Conservation (phyloP, 192 early-diverging fungal species). For the Coemansia sp. region DNA sequence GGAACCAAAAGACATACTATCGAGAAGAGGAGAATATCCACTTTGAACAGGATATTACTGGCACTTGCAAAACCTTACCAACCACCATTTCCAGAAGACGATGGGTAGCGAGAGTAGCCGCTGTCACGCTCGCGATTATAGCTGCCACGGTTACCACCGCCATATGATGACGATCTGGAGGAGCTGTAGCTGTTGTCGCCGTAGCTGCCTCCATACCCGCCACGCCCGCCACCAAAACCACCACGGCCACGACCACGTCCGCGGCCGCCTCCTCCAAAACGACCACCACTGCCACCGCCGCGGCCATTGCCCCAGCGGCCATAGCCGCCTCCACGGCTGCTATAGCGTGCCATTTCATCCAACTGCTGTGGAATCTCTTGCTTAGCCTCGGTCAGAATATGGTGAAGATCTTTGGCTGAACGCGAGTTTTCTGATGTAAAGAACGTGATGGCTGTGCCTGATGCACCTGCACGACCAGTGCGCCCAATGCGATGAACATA, state of each 20-base stretch:
- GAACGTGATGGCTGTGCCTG: conserved; percentile 89
- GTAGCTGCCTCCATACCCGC: conserved; percentile 29
- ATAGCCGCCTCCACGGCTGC: conserved; percentile 56
- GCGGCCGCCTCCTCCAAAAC: conserved; percentile 22
- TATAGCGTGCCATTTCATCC: conserved; percentile 65
- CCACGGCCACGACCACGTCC: conserved; percentile 27
- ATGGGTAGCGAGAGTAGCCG: conserved; percentile 30
- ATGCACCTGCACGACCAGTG: conserved; percentile 91
- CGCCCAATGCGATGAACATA: conserved; percentile 95
- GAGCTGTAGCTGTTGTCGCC: conserved; percentile 33
- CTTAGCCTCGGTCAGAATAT: conserved; percentile 87
- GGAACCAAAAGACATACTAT: too few relatives aligned
- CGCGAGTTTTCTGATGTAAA: conserved; percentile 88
- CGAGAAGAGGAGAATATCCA: not conserved
- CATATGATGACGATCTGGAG: conserved; percentile 34
- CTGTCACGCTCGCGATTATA: conserved; percentile 6
- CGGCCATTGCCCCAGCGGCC: conserved; percentile 56
- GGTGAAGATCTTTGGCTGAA: conserved; percentile 79
- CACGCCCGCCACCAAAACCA: conserved; percentile 17
- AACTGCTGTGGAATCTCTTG: conserved; percentile 85
- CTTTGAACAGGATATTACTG: not conserved
- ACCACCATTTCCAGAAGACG: conserved; percentile 21
- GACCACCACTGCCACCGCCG: conserved; percentile 52
- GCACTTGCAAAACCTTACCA: conserved; percentile 7
- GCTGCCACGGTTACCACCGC: conserved; percentile 22